Evolutionary conservation across 768 basidiomycete species (phyloP).

Genomic region (Agaricus blazei): DNA sequence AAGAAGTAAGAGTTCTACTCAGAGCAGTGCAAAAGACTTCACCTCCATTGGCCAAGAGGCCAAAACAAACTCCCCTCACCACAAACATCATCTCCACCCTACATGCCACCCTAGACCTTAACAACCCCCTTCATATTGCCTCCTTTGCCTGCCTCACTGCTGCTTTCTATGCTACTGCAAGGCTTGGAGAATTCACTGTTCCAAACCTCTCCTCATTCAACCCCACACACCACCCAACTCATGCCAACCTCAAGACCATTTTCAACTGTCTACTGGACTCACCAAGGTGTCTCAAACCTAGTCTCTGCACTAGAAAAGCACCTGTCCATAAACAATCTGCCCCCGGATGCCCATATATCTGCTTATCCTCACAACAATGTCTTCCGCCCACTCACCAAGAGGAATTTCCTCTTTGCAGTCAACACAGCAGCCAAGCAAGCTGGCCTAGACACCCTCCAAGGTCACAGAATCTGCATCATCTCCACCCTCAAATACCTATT

Average conservation of each 20-base stretch:
- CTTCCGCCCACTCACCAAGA: conserved; percentile 19
- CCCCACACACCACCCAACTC: conserved; percentile 8
- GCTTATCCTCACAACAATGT: not conserved
- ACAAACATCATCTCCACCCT: conserved; percentile 6
- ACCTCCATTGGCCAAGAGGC: conserved; percentile 11
- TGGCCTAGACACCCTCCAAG: conserved; percentile 12
- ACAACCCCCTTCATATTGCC: conserved; percentile 18
- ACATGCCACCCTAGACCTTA: conserved; percentile 11
- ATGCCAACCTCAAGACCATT: conserved; percentile 12
- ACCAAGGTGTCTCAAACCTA: conserved; percentile 16
- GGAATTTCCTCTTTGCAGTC: conserved; percentile 18
- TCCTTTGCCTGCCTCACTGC: conserved; percentile 22
- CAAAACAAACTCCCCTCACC: conserved; percentile 14
- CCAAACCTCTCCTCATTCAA: conserved; percentile 14
- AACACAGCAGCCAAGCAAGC: conserved; percentile 9
- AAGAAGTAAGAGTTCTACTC: conserved; percentile 4
- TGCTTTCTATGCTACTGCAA: conserved; percentile 15
- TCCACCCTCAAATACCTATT: conserved; percentile 31
- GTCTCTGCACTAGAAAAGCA: conserved; percentile 17
- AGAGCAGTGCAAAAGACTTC: conserved; percentile 9
- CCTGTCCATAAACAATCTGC: conserved; percentile 18
- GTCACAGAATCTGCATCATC: conserved; percentile 23
- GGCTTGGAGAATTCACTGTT: conserved; percentile 21
- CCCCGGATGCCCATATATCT: conserved; percentile 11
- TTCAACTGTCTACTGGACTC: not conserved